Percentiles rank a stretch among this genome's conserved stretches.
phyloP scores from a whole-genome alignment of 192 early-diverging fungal genomes.

The Linnemannia elongata region DNA sequence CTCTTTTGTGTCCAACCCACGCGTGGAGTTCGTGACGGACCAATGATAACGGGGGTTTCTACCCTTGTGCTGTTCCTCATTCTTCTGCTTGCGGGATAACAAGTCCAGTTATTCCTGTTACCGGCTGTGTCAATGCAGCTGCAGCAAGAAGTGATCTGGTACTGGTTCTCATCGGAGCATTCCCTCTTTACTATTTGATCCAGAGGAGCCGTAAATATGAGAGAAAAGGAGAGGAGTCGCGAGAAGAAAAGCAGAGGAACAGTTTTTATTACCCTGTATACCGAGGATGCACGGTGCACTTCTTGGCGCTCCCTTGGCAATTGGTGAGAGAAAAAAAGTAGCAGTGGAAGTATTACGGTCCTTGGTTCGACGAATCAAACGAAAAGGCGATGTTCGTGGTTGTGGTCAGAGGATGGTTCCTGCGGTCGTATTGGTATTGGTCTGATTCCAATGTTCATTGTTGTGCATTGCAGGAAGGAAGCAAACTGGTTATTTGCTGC shows the following conservation, averaged over 20 bases:
- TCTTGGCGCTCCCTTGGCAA: background rate
- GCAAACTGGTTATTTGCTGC: background rate
- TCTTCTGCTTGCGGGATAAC: too few species aligned
- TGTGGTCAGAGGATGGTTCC: background rate
- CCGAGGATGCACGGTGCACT: background rate
- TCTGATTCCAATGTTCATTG: background rate
- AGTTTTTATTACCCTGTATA: background rate
- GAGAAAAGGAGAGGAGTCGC: background rate
- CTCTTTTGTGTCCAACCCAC: too few species aligned
- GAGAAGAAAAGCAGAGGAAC: background rate
- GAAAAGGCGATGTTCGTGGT: background rate
- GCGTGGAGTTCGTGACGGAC: too few species aligned
- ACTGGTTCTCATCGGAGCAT: background rate
- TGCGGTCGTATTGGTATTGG: background rate
- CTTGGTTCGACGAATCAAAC: background rate
- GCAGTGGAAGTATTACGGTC: background rate
- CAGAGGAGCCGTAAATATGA: background rate
- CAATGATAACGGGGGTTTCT: too few species aligned
- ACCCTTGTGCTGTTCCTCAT: too few species aligned
- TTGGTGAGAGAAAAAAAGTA: background rate
- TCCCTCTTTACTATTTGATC: background rate
- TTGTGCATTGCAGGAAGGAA: background rate
- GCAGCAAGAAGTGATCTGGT: background rate
- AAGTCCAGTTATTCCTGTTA: too few species aligned
- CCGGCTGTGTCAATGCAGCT: background rate